phyloP scores from a whole-genome alignment of 495 filamentous ascomycete genomes.

The Podospora pseudopauciseta region DNA sequence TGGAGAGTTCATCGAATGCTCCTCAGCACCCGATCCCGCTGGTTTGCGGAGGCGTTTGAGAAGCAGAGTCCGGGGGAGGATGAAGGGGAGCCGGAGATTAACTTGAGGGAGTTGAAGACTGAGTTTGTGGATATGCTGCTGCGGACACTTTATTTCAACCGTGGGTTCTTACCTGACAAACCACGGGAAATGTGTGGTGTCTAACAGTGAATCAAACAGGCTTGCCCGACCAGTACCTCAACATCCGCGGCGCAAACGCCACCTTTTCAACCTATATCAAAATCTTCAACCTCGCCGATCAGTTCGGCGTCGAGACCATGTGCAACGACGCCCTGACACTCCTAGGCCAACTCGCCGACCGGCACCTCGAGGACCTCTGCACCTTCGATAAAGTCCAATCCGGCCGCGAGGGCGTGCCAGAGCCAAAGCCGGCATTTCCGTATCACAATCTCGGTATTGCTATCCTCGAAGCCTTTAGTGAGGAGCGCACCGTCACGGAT shows the following conservation, averaged over 20 bases:
- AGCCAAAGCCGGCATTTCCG: not conserved
- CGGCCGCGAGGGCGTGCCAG: constrained; percentile 10
- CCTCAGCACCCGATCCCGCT: constrained; percentile 15
- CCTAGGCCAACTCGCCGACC: constrained; percentile 18
- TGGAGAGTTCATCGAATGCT: constrained; percentile 26
- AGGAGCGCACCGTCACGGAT: constrained; percentile 1
- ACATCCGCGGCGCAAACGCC: not conserved
- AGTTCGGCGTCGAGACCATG: constrained; percentile 11
- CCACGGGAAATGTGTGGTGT: not conserved
- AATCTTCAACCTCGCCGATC: constrained; percentile 20
- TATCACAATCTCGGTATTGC: not conserved
- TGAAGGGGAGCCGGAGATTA: too few species aligned
- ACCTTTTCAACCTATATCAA: constrained; percentile 12
- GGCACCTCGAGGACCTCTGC: constrained; percentile 19
- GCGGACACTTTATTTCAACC: not conserved
- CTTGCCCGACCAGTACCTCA: not conserved
- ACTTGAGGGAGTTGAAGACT: too few species aligned
- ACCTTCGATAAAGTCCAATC: constrained; percentile 8
- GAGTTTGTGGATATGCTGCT: not conserved
- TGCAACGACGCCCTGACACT: constrained; percentile 16
- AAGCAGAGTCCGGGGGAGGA: not conserved
- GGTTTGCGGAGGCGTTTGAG: constrained; percentile 18
- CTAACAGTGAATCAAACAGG: not conserved
- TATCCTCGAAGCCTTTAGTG: constrained; percentile 9
- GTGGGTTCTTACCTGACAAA: not conserved